Conservation (phyloP, 306 rosid species). For the Medicago ruthenica region DNA sequence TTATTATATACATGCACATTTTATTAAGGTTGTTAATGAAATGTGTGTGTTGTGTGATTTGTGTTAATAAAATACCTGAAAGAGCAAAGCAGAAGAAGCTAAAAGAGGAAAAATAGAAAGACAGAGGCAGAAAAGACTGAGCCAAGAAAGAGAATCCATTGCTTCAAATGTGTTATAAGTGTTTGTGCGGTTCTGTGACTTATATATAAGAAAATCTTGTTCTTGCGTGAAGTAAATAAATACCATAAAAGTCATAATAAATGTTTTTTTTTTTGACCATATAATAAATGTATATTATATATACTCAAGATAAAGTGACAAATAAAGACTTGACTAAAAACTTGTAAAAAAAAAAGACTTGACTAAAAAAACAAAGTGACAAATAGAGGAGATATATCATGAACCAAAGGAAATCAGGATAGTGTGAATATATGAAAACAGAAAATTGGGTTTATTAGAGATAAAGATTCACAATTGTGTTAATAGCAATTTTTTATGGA, state of each 20-base stretch:
- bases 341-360: too few relatives aligned
- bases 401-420: background rate
- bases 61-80: constrained; percentile 57
- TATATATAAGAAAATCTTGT: constrained; percentile 25
- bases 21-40: background rate
- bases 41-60: background rate
- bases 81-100: constrained; percentile 59
- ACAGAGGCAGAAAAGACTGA: constrained; percentile 47
- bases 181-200: constrained; percentile 2
- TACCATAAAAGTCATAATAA: too few relatives aligned
- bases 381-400: too few relatives aligned
- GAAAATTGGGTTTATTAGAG: constrained; percentile 1
- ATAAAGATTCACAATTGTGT: constrained; percentile 2
- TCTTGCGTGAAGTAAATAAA: background rate
- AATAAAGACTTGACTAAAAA: too few relatives aligned
- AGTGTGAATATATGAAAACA: background rate
- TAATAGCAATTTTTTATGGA: too few relatives aligned
- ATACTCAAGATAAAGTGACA: too few relatives aligned
- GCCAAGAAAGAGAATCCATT: constrained; percentile 45
- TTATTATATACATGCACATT: constrained; percentile 4
- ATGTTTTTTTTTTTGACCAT: too few relatives aligned
- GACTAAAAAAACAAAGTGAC: too few relatives aligned
- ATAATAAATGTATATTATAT: too few relatives aligned
- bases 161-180: constrained; percentile 28
- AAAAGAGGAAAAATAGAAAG: constrained; percentile 51